phyloP scores from a whole-genome alignment of 176 grass and related monocot genomes.

The Saccharum officinarum region DNA sequence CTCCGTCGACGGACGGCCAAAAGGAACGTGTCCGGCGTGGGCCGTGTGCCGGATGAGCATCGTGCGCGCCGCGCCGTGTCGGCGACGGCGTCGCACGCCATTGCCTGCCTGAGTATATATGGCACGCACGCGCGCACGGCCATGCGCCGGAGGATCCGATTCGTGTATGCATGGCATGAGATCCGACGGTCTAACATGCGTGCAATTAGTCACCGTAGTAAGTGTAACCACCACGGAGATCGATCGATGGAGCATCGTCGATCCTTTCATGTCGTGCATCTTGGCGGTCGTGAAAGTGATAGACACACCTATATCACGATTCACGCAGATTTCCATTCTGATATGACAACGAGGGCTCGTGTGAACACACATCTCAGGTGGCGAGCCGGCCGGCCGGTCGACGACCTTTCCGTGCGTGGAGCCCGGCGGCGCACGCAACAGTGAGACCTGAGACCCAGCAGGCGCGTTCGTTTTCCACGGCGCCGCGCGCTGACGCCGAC shows the following conservation, averaged over 20 bases:
- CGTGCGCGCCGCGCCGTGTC: not conserved
- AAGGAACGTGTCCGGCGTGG: conserved; percentile 3
- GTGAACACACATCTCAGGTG: not conserved
- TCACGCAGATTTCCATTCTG: not conserved
- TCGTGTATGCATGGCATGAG: too few relatives aligned
- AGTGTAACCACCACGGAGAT: not conserved
- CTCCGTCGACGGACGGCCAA: conserved; percentile 2
- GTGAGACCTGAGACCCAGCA: too few relatives aligned
- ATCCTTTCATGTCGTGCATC: not conserved
- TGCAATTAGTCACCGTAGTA: not conserved
- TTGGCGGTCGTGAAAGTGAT: not conserved
- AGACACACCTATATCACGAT: not conserved
- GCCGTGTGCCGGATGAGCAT: too few relatives aligned
- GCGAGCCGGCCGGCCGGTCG: not conserved
- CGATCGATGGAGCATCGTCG: too few relatives aligned
- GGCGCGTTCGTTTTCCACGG: not conserved
- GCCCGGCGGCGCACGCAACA: not conserved
- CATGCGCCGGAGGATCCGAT: not conserved
- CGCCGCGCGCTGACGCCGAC: conserved; percentile 1
- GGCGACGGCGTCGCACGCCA: not conserved
- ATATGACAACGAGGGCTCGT: not conserved
- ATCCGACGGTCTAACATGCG: not conserved
- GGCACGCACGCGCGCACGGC: not conserved
- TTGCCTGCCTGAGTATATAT: not conserved
- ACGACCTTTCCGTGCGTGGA: not conserved